Base-by-base conservation (phyloP, 768 basidiomycete species). In the Pulveroboletus ravenelii region DNA sequence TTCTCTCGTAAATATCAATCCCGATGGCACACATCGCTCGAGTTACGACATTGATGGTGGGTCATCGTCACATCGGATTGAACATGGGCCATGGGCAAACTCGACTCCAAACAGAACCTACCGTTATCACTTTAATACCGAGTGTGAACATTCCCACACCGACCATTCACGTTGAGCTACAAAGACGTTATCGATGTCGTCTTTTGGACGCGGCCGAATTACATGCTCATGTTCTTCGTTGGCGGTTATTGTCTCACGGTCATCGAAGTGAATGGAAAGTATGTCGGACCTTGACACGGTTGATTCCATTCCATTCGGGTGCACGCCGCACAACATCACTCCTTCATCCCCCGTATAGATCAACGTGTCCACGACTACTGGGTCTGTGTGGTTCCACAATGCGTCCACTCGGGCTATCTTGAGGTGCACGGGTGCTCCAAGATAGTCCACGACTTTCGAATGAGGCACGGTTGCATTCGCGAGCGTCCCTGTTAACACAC, bases 261-360 rank as follows among this genome's bases (percentile, higher is more conserved):
- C 50, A 72, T 75, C 32, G 71, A 72, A 53, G 73, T 67, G 13
- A 77, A 78, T 38, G 70, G 71, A 4, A 54, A 71, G 14, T 70
- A 67, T 40, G 67, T 70, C 8, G 53, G 68, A 27, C 73, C 73
- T 12, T 56, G 72, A 23, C 13, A 57, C 59, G 1, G 75, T 73
- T 1, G 70, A n/a, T n/a, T n/a, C n/a, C n/a, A 74, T 46, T 62
- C 58, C 6, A 54, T 74, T 37, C 62, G 64, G 20, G 62, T 71
- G 17, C 66, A 62, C 10, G 56, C 62, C 13, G 75, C 72, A 8
- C 20, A 77, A 53, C 71, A 23, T 17, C 75, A 76, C 45, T 77
- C 74, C 2, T 68, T 78, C 52, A 60, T 77, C 18, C 54, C 76
- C 7, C 59, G 20, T 62, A 69, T 77, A 6, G 66, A 72, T 51